phyloP scores from a whole-genome alignment of 768 basidiomycete species.

The Rubroboletus pulcherrimus region DNA sequence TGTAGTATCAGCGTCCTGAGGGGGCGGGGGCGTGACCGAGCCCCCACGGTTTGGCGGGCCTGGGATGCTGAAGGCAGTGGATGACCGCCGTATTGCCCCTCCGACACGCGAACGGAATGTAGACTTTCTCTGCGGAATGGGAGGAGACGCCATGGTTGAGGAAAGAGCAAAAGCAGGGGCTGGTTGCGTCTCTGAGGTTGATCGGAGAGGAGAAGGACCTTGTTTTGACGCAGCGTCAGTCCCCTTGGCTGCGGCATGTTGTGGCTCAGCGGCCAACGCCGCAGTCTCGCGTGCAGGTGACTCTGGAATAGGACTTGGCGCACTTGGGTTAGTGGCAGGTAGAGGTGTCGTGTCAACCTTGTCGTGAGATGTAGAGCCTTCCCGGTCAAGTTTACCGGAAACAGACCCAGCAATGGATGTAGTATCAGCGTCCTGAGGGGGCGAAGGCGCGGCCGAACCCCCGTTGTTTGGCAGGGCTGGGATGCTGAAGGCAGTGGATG shows the following conservation, averaged over 20 bases:
- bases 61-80: slow-evolving; percentile 47
- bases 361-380: slow-evolving; percentile 30
- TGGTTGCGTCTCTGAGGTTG: slow-evolving; percentile 20
- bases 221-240: slow-evolving; percentile 15
- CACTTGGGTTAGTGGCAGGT: slow-evolving; percentile 15
- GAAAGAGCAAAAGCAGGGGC: slow-evolving; percentile 4
- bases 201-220: slow-evolving; percentile 17
- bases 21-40: slow-evolving; percentile 25
- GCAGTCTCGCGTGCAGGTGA: slow-evolving; percentile 60
- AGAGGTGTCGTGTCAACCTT: slow-evolving; percentile 32
- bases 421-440: slow-evolving; percentile 28
- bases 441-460: slow-evolving; percentile 22
- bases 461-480: slow-evolving; percentile 32
- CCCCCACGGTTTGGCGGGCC: slow-evolving; percentile 29
- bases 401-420: slow-evolving; percentile 25
- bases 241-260: slow-evolving; percentile 24
- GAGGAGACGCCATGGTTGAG: slow-evolving; percentile 27
- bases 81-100: slow-evolving; percentile 57
- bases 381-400: slow-evolving; percentile 28
- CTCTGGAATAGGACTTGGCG: slow-evolving; percentile 67
- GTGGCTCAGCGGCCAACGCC: slow-evolving; percentile 32
- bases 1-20: slow-evolving; percentile 26
- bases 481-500: slow-evolving; percentile 52
- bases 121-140: slow-evolving; percentile 33
- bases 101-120: slow-evolving; percentile 60